Percentiles rank a stretch among this genome's conserved stretches.
phyloP scores from a whole-genome alignment of 2,329 filamentous ascomycete genomes.

The Ophiostoma australiae region DNA sequence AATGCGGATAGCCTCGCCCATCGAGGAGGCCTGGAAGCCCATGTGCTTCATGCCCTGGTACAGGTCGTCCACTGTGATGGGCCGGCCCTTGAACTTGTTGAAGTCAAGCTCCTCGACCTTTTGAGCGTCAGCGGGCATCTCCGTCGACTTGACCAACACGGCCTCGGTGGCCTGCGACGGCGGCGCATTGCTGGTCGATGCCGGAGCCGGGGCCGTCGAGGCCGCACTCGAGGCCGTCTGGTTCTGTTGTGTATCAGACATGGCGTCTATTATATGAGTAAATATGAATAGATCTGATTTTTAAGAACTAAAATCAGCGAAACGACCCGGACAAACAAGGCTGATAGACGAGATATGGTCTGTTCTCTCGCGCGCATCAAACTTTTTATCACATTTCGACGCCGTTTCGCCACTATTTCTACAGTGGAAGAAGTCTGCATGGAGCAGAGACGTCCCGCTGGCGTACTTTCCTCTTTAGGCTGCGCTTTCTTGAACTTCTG shows the following conservation, averaged over 20 bases:
- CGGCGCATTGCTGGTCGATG: conserved; percentile 37
- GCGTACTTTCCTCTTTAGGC: not conserved
- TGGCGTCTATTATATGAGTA: not conserved
- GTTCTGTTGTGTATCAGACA: not conserved
- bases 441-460: not conserved
- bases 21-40: conserved; percentile 67
- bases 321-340: not conserved
- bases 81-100: conserved; percentile 66
- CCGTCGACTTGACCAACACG: conserved; percentile 77
- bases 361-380: not conserved
- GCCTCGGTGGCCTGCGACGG: conserved; percentile 67
- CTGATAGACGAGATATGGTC: not conserved
- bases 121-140: conserved; percentile 71
- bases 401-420: not conserved
- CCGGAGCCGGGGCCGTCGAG: not conserved
- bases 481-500: not conserved
- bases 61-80: conserved; percentile 81
- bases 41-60: conserved; percentile 76
- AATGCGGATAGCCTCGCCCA: conserved; percentile 82
- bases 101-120: conserved; percentile 91
- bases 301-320: not conserved
- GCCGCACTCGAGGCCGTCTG: not conserved
- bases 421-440: not conserved
- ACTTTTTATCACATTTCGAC: not conserved
- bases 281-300: not conserved